Evolutionary conservation across 352 stramenopile species (phyloP), one percentile per base, ranked within the genome.

Genomic region (Globisporangium carolinianum): DNA sequence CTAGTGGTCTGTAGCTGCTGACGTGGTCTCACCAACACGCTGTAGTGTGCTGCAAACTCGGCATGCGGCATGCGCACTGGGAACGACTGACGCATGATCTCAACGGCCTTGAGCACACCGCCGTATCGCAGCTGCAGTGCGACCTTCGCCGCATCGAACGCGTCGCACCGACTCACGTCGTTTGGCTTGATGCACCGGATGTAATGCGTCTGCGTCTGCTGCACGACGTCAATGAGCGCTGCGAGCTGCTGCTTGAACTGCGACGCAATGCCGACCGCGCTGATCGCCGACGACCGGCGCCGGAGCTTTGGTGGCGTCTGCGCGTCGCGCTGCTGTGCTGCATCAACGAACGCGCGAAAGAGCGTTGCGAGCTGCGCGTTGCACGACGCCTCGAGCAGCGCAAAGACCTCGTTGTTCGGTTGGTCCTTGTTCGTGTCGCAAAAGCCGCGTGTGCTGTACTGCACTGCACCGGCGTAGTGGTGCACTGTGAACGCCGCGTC

Each of bases 171-270:
- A 60, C 98, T 96, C 45, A 83, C 71, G 66, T 98, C 93, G 66
- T 99, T 99, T 17, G 97, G 97, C 73, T 99, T 99, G 49, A 99
- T 89, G 68, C 97, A 99, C 37, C 97, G 91, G 64, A 99, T 97
- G 70, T 98, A 99, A 71, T 99, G 97, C 38, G 96, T 97, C 54
- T 95, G 74, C 5, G 96, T 99, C 54, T 87, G 75, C 36, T 98
- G 89, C 36, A 99, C 97, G 11, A 95, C 85, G 18, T 91, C 72
- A 24, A 98, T 80, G 14, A 99, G 77, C 37, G 82, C 81, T 32
- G 90, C 89, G 14, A 99, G 76, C 58, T 98, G 95, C 39, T 87
- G 76, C 50, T 91, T 92, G 65, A 98, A 98, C 63, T 98, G 87
- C 45, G 87, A 96, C 24, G 85, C 92, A 51, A 98, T 88, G 6